phyloP scores from a whole-genome alignment of 805 yeast species.

The Candida ponderosae region DNA sequence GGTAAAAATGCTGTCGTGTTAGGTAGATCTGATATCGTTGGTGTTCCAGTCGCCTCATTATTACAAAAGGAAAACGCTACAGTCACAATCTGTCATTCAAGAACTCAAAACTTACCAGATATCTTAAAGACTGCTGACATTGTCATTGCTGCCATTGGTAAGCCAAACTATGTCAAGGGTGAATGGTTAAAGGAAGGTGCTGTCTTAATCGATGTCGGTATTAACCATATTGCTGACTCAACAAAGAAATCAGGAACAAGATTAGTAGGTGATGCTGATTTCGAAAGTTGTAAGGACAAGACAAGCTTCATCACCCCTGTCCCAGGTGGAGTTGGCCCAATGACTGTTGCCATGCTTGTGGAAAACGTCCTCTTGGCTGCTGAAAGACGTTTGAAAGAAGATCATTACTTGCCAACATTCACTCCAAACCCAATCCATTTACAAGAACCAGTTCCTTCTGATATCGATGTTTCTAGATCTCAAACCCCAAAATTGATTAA shows the following conservation, averaged over 20 bases:
- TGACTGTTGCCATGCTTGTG: constrained; percentile 96
- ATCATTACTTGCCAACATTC: constrained; percentile 27
- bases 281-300: constrained; percentile 48
- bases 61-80: constrained; percentile 72
- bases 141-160: constrained; percentile 88
- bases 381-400: constrained; percentile 41
- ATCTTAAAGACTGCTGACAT: constrained; percentile 70
- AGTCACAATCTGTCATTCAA: constrained; percentile 80
- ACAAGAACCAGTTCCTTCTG: constrained; percentile 76
- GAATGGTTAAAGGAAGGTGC: constrained; percentile 84
- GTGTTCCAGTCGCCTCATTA: constrained; percentile 84
- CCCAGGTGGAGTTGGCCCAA: constrained; percentile 99
- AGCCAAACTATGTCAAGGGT: constrained; percentile 75
- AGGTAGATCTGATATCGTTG: constrained; percentile 95
- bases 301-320: constrained; percentile 86
- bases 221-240: constrained; percentile 76
- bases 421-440: constrained; percentile 47
- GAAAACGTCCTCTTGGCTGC: constrained; percentile 81
- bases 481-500: constrained; percentile 82
- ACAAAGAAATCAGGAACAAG: constrained; percentile 69
- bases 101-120: constrained; percentile 51
- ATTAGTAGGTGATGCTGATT: constrained; percentile 95
- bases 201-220: constrained; percentile 91
- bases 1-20: constrained; percentile 87
- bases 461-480: constrained; percentile 80